Conservation (phyloP, 768 basidiomycete species). For the Boletus subparvulus region DNA sequence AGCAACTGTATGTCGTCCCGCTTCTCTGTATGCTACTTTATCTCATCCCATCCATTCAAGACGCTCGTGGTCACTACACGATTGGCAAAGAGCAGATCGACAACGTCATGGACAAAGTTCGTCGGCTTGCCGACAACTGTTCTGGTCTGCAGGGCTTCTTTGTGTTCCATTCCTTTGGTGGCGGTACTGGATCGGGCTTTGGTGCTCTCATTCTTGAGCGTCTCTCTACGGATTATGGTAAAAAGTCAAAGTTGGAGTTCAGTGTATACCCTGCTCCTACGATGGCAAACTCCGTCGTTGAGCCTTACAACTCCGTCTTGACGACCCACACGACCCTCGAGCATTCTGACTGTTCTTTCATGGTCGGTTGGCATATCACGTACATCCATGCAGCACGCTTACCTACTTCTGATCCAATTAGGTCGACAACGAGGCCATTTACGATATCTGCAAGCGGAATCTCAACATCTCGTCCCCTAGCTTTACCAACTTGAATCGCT, state of each 20-base stretch:
- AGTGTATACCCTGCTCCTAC: slow-evolving; percentile 94
- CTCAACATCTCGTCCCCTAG: slow-evolving; percentile 83
- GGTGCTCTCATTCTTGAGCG: slow-evolving; percentile 95
- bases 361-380: slow-evolving; percentile 52
- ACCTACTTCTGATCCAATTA: slow-evolving; percentile 21
- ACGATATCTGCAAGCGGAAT: slow-evolving; percentile 84
- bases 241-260: slow-evolving; percentile 99
- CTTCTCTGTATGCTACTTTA: not conserved
- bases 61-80: slow-evolving; percentile 98
- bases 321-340: slow-evolving; percentile 98
- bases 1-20: slow-evolving; percentile 79
- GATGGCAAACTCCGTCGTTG: slow-evolving; percentile 92
- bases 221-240: slow-evolving; percentile 96
- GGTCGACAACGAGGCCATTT: slow-evolving; percentile 84
- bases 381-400: not conserved
- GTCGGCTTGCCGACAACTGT: slow-evolving; percentile 95
- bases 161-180: slow-evolving; percentile 99
- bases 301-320: slow-evolving; percentile 96
- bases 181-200: slow-evolving; percentile 98
- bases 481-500: slow-evolving; percentile 91
- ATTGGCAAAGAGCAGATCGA: slow-evolving; percentile 98
- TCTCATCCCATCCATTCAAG: slow-evolving; percentile 40
- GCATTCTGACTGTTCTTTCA: slow-evolving; percentile 99
- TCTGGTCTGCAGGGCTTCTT: slow-evolving; percentile 98
- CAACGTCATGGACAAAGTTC: slow-evolving; percentile 92